Evolutionary conservation across 768 basidiomycete species (phyloP), one percentile per base, ranked within the genome.

Genomic region (Suillus plorans): DNA sequence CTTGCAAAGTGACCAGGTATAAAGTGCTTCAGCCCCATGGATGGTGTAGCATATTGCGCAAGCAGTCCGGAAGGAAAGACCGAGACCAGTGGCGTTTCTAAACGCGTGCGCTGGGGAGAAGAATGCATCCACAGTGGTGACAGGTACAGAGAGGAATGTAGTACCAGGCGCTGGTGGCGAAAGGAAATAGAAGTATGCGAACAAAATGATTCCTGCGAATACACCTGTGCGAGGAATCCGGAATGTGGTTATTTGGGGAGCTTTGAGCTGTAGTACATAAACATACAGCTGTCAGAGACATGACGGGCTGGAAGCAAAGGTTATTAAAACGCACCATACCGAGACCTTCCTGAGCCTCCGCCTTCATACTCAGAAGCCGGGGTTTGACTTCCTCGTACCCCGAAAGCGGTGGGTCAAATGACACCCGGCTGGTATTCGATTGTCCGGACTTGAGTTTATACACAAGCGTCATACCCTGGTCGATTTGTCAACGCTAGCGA

Each of bases 341-440:
- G 20, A 94, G 82, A 1, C 86, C 83, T 71, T 91, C 91, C 71
- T 94, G 90, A 0, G 92, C 90, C 31, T 90, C 81, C 0, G 86
- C 86, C 71, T 92, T 93, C 92, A 94, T 94, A 63, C 85, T 81
- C 25, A 94, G 76, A 28, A 94, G 73, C 10, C 92, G 85, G 3
- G 91, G 90, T 71, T 92, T 93, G 31, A 94, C 91, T 42, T 92
- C 92, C 1, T 91, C 89, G 70, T 94, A 94, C 0, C 89, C 87
- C 4, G 78, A 69, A 37, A 95, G 78, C 2, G 89, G 91, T 0
- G 93, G 93, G 25, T 90, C 85, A 56, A 95, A 86, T 5, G 78
- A 74, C 22, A 94, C 82, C 4, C 71, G 74, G 0, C 89, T 84
- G 10, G 79, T 80, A 39, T 72, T 69, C 67, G 84, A 80, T 10